Base-by-base conservation (phyloP, 306 rosid genomes). In the Spatholobus suberectus region DNA sequence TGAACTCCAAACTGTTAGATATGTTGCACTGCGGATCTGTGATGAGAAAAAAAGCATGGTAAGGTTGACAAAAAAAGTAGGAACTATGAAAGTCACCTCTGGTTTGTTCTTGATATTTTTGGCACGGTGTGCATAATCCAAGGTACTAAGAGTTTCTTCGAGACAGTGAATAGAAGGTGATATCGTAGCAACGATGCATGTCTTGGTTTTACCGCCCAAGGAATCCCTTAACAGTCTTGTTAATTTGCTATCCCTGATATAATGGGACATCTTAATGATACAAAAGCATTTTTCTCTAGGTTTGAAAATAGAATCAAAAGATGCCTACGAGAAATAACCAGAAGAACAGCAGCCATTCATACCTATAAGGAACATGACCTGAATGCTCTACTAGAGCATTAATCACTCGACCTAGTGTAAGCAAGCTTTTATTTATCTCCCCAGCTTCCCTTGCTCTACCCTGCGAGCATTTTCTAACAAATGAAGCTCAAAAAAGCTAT, bases 371-470 rank as follows among this genome's bases (percentile, higher is more conserved):
- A 76, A 94, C 92, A 85, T 96, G 99, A 80, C 98, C 98, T 41
- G 99, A 96, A 89, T 96, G 99, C 86, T 96, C 99, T 80, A 96
- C 98, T 15, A 96, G 86, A 49, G 99, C 97, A 82, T 96, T 96
- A 76, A 96, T 96, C 79, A 89, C 94, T 73, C 99, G 98, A 54
- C 99, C 99, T 77, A 96, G 99, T 29, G 99, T 96, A 41, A 96
- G 97, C 71, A 96, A 88, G 85, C 99, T 96, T 87, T 96, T 96
- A 83, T 96, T 96, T 79, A 96, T 96, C 95, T 96, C 99, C 76
- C 99, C 99, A 46, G 99, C 99, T 89, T 96, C 99, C 89, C 99
- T 94, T 71, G 99, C 99, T 90, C 99, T 90, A 34, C 99, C 95
- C 99, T 96, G 97, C 86, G 89, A 89, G 81, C 78, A 80, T 47